Conservation (phyloP, 805 yeast genomes). For the Wickerhamiella hasegawae region DNA sequence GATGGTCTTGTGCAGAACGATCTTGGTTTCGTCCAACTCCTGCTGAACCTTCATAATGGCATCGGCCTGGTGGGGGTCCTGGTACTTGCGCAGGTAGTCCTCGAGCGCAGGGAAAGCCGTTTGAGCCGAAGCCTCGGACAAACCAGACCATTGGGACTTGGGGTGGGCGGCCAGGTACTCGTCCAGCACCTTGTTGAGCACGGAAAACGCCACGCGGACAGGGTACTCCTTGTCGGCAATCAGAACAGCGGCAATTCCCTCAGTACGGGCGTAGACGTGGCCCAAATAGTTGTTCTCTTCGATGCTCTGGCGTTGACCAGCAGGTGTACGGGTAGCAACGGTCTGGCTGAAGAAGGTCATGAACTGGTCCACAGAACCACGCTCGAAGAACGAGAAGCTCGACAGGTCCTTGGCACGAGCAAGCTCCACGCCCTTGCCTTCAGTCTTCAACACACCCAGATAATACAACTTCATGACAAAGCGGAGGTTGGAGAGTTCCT, state of each 20-base stretch:
- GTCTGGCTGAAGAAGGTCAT: conserved; percentile 90
- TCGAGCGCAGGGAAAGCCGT: conserved; percentile 47
- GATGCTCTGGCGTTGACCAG: conserved; percentile 86
- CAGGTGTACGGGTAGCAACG: conserved; percentile 68
- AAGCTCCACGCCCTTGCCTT: conserved; percentile 51
- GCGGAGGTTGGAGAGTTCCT: too few species aligned
- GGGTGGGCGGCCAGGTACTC: conserved; percentile 71
- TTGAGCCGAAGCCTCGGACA: conserved; percentile 27
- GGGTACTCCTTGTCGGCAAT: conserved; percentile 94
- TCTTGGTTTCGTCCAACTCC: conserved; percentile 94
- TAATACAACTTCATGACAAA: conserved; percentile 94
- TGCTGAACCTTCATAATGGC: conserved; percentile 94
- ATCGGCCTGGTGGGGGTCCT: conserved; percentile 95
- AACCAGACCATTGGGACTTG: conserved; percentile 42
- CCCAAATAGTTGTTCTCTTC: conserved; percentile 87
- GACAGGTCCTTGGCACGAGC: conserved; percentile 68
- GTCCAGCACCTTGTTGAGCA: conserved; percentile 78
- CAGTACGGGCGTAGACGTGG: conserved; percentile 78
- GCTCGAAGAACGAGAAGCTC: conserved; percentile 79
- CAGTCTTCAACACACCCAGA: conserved; percentile 67
- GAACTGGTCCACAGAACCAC: conserved; percentile 70
- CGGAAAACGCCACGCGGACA: conserved; percentile 87
- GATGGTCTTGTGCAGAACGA: conserved; percentile 87
- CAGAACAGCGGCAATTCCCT: conserved; percentile 82
- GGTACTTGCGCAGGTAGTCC: conserved; percentile 64